Evolutionary conservation across 2,329 filamentous ascomycete genomes (phyloP), one percentile per base, ranked within the genome.

Genomic region (Diaporthe citriasiana): DNA sequence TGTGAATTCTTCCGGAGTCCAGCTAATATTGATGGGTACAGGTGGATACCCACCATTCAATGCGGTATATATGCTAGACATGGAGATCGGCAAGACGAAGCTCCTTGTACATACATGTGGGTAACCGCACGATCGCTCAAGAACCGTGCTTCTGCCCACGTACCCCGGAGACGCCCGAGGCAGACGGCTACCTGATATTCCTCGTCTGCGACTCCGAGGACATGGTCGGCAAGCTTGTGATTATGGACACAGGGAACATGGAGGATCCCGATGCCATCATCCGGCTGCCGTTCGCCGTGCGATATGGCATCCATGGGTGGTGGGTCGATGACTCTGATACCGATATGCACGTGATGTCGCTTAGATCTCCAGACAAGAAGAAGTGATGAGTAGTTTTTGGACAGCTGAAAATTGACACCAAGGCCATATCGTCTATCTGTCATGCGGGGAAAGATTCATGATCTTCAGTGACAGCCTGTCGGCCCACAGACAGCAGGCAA

Each of bases 131-230:
- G 10, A 13, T 53, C 3, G 50, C 50, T 15, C 50, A 53, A 13
- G 50, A 53, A 27, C 50, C 50, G 25, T 53, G 50, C 25, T 53
- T 53, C 50, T 53, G 50, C 50, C 50, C 50, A 13, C 50, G 50
- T 5, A 30, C 9, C 25, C n/a, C 25, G 3, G 50, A 53, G 50
- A 25, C 50, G 50, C 50, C n/a, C 3, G 50, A 53, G 12, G 50
- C 50, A 17, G 50, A 53, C 50, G 50, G 50, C 50, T 53, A 53
- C 50, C n/a, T 53, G 25, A 15, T 53, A 15, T 30, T 53, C 25
- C 50, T 53, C 4, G 25, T 53, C n/a, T 53, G 50, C 25, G 50
- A 53, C n/a, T 53, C 27, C n/a, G 50, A 53, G 50, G 50, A 53
- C n/a, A 53, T 53, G 50, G 50, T 53, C 10, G 50, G 50, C 2